Conservation (phyloP, 1,139 yeast genomes). For the Spathaspora sp. region DNA sequence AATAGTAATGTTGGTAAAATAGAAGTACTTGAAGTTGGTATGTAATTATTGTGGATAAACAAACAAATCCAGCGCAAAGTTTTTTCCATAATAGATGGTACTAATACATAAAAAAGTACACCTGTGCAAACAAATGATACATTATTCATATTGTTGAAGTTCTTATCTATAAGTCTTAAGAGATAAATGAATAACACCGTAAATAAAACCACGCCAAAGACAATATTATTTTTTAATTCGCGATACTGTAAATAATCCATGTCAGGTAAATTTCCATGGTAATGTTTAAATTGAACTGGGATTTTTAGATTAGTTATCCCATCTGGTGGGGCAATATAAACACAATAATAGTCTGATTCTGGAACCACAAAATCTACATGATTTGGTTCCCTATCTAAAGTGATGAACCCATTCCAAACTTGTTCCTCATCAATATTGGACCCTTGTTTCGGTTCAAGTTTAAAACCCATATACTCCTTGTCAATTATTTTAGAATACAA, state of each 20-base stretch:
- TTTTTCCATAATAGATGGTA: conserved; percentile 21
- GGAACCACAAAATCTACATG: conserved; percentile 17
- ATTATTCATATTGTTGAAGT: conserved; percentile 31
- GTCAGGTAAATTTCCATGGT: conserved; percentile 30
- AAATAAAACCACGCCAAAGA: conserved; percentile 19
- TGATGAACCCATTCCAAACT: conserved; percentile 12
- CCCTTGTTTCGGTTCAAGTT: conserved; percentile 8
- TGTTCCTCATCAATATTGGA: conserved; percentile 7
- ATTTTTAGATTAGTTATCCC: conserved; percentile 15
- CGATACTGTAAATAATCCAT: conserved; percentile 20
- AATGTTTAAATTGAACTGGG: conserved; percentile 22
- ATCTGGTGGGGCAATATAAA: conserved; percentile 29
- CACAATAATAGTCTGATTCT: conserved; percentile 34
- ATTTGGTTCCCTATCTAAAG: conserved; percentile 9
- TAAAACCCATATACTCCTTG: conserved; percentile 11
- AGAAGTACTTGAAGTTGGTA: conserved; percentile 1
- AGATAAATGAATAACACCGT: conserved; percentile 28
- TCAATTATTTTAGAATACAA: conserved; percentile 17
- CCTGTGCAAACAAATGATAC: conserved; percentile 34
- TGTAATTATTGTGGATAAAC: conserved; percentile 20
- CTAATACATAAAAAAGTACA: conserved; percentile 28
- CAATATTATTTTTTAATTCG: conserved; percentile 17
- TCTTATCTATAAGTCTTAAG: conserved; percentile 27
- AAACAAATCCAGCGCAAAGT: conserved; percentile 14
- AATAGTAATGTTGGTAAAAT: conserved; percentile 5